Conservation (phyloP, 805 yeast genomes). For the Saccharomycopsis malanga region DNA sequence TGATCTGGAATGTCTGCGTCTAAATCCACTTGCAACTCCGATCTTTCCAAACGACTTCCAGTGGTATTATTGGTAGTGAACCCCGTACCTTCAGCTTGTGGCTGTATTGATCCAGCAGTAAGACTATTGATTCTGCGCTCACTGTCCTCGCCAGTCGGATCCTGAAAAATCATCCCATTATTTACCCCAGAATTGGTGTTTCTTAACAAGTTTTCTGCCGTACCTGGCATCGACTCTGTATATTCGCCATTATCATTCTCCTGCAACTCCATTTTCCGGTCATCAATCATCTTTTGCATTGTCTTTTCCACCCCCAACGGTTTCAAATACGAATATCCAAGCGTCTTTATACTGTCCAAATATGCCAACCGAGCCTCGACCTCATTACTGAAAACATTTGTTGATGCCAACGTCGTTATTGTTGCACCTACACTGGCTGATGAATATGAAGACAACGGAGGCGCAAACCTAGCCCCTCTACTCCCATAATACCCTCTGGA, state of each 20-base stretch:
- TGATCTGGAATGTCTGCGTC: conserved; percentile 26
- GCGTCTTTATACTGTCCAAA: conserved; percentile 29
- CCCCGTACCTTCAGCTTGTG: conserved; percentile 21
- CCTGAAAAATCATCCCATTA: conserved; percentile 11
- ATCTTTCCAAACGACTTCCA: conserved; percentile 15
- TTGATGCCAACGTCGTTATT: conserved; percentile 10
- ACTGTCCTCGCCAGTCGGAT: background rate
- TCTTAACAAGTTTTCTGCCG: conserved; percentile 20
- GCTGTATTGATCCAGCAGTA: conserved; percentile 10
- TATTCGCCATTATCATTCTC: conserved; percentile 25
- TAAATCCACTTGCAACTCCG: conserved; percentile 25
- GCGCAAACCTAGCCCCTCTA: conserved; percentile 16
- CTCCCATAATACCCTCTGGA: background rate
- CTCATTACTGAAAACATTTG: conserved; percentile 8
- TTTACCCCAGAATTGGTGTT: conserved; percentile 13
- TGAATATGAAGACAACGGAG: conserved; percentile 21
- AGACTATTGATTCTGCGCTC: background rate
- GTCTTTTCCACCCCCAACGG: conserved; percentile 60
- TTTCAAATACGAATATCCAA: conserved; percentile 42
- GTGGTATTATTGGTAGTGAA: conserved; percentile 10
- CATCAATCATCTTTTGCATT: conserved; percentile 34
- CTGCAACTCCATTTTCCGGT: conserved; percentile 26
- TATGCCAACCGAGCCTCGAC: conserved; percentile 19
- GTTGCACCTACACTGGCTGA: conserved; percentile 22
- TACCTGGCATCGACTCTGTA: conserved; percentile 6